Evolutionary conservation across 768 basidiomycete genomes (phyloP), one percentile per base, ranked within the genome.

Genomic region (Kwoniella pini): DNA sequence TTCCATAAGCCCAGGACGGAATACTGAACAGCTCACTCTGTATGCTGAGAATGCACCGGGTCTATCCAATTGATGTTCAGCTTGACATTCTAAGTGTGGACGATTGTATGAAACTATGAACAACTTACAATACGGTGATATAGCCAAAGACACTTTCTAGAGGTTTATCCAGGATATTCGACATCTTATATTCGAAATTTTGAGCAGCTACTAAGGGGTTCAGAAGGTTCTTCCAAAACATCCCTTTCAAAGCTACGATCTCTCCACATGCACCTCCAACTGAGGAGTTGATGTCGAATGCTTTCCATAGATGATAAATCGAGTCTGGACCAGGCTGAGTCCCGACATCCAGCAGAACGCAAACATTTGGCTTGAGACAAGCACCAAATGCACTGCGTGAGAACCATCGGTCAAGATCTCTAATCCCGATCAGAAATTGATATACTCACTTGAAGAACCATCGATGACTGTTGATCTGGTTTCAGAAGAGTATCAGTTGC

Each of bases 191-290:
- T 79, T 94, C 91, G 73, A 95, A 97, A 75, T 96, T 95, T 75
- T 96, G 94, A 0, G 92, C 90, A 0, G 94, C 93, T 3, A 94
- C 80, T 5, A 96, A 81, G 0, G 93, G 93, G 72, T 96, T 97
- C 62, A 91, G 69, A 52, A 91, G 81, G 22, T 84, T 82, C 15
- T 82, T 83, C 89, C 93, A 93, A 59, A 87, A 86, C 80, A 86
- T 87, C 62, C 94, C 95, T 77, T 97, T 97, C 80, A 92, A 89
- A 13, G 83, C 87, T 9, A 90, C 89, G 72, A 95, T 92, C 79
- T 98, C 95, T n/a, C 95, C 95, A 77, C 95, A 98, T 11, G 95
- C 93, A 17, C 94, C 95, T 11, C 85, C 94, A 12, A 98, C 91
- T 62, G 89, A 95, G 3, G 75, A 75, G 45, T 74, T 72, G 63